Base-by-base conservation (phyloP, 768 basidiomycete genomes). In the Auricularia sp. region DNA sequence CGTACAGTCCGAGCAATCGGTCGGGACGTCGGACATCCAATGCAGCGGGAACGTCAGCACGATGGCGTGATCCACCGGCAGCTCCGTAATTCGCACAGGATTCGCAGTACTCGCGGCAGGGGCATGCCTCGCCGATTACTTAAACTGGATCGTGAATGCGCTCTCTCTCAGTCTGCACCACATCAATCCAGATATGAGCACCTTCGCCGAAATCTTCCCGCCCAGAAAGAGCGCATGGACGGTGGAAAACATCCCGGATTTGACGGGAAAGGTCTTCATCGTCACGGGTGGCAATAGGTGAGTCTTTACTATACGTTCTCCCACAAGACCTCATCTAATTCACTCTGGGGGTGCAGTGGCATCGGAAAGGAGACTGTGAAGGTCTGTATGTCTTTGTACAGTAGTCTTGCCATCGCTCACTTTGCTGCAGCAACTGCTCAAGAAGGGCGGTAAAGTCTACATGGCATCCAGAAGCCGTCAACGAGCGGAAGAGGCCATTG, bases 211-310 rank as follows among this genome's bases (percentile, higher is more conserved):
- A 33, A 21, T 59, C 8, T 63, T 63, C 21, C 42, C 63, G 34
- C 63, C 63, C 14, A 51, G 69, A 47, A 71, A 67, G 44, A 65
- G 75, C 2, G 72, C 69, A 21, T 78, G 74, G 65, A 64, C 62
- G 1, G 67, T 67, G 0, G 64, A 76, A 16, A 69, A 77, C 51
- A 72, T 77, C 2, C 77, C 75, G 2, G 74, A 78, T 64, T 71
- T 78, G 10, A 65, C 70, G 2, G 76, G 73, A 2, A 70, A 76
- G 64, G 74, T 77, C 36, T 63, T 73, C 59, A 65, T 78, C 29
- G 73, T 76, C 62, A 78, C 77, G 10, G 77, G 76, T 44, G 76
- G 71, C 37, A 74, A 65, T 65, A 68, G 70, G 0, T 42, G 8
- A 42, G 39, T 42, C 39, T 42, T 14, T 8, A 14, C 39, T 8